Evolutionary conservation across 805 yeast genomes (phyloP).

Genomic region (Priceomyces melissophilus): DNA sequence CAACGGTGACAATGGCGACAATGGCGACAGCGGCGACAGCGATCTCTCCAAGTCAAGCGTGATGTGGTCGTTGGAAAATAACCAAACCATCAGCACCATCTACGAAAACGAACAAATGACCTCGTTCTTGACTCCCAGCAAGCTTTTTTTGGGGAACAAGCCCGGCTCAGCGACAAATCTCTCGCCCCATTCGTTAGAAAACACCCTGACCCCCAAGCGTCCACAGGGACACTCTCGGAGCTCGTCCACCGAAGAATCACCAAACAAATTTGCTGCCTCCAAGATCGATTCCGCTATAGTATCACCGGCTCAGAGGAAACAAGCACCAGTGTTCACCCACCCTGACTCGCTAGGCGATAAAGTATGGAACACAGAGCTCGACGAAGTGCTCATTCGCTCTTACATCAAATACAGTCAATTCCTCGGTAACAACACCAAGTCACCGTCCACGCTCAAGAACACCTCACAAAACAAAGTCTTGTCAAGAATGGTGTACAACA

Average conservation of each 20-base stretch:
- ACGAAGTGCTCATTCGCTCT: constrained; percentile 32
- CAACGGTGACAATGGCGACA: too few relatives aligned
- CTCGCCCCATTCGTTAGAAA: constrained; percentile 3
- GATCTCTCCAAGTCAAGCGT: constrained; percentile 14
- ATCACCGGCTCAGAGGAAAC: constrained; percentile 20
- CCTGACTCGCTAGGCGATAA: constrained; percentile 14
- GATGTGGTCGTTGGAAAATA: constrained; percentile 28
- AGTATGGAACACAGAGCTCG: constrained; percentile 36
- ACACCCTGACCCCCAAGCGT: constrained; percentile 3
- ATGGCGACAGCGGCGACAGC: too few relatives aligned
- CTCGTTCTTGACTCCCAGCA: constrained; percentile 33
- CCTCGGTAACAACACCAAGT: constrained; percentile 20
- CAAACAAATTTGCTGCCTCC: constrained; percentile 34
- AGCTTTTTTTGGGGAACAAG: constrained; percentile 13
- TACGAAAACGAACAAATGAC: constrained; percentile 20
- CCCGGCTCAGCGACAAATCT: not conserved
- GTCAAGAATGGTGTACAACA: constrained; percentile 36
- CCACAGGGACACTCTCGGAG: not conserved
- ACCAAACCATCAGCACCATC: constrained; percentile 19
- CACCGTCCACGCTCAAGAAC: constrained; percentile 23
- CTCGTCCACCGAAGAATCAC: constrained; percentile 21
- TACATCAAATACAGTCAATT: constrained; percentile 32
- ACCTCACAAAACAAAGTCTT: constrained; percentile 39
- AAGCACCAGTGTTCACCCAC: constrained; percentile 3
- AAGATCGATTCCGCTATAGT: constrained; percentile 28